phyloP scores from a whole-genome alignment of 2,329 filamentous ascomycete genomes.

The Hirsutella rhossiliensis region DNA sequence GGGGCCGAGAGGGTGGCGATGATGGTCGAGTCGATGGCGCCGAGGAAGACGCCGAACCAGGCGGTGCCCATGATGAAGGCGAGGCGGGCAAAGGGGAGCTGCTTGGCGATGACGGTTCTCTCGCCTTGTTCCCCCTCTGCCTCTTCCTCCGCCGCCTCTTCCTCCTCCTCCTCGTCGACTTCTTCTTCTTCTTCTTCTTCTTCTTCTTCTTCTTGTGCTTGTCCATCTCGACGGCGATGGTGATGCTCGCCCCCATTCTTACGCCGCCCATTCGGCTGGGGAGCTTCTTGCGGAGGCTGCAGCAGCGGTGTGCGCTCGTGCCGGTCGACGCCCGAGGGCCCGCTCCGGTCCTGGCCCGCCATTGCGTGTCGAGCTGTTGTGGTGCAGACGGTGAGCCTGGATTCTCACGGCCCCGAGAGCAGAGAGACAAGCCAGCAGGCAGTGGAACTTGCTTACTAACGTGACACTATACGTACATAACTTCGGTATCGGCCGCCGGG shows the following conservation, averaged over 20 bases:
- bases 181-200: no score
- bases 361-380: no score
- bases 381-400: no score
- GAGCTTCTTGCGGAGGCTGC: background rate
- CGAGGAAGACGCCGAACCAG: constrained; percentile 51
- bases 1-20: constrained; percentile 76
- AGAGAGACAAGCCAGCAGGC: no score
- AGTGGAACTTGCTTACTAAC: no score
- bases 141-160: no score
- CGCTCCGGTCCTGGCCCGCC: background rate
- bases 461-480: no score
- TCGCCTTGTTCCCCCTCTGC: constrained; percentile 26
- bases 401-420: no score
- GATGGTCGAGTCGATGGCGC: constrained; percentile 63
- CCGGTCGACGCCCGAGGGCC: background rate
- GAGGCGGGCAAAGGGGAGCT: constrained; percentile 35
- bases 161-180: no score
- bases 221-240: background rate
- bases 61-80: constrained; percentile 41
- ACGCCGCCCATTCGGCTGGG: background rate
- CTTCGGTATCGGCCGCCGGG: no score
- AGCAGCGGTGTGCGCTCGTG: background rate
- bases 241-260: background rate
- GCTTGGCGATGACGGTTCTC: constrained; percentile 32
- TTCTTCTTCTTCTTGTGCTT: no score